Evolutionary conservation across 768 basidiomycete genomes (phyloP).

Genomic region (Fomitopsis serialis): DNA sequence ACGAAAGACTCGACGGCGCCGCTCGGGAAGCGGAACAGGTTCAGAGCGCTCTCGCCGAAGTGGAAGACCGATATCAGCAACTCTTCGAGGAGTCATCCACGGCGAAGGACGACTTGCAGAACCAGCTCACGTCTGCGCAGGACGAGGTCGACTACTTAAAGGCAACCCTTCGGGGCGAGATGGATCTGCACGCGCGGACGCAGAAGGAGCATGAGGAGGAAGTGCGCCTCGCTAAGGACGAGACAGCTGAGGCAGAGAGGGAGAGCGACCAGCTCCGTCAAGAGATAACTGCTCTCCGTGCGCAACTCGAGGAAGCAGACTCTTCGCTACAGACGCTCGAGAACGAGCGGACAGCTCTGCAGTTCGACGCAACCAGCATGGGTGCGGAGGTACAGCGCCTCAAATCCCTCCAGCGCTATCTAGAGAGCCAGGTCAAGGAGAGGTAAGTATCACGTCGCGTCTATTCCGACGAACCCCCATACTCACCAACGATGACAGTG

Average conservation of each 20-base stretch:
- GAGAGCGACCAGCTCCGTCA: slow-evolving; percentile 10
- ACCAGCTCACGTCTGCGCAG: slow-evolving; percentile 8
- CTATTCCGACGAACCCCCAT: neutral
- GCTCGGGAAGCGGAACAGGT: slow-evolving; percentile 7
- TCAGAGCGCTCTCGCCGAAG: slow-evolving; percentile 1
- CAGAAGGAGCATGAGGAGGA: slow-evolving; percentile 12
- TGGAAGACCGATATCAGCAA: slow-evolving; percentile 9
- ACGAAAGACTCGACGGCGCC: neutral
- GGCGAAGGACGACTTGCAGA: slow-evolving; percentile 13
- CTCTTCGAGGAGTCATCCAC: slow-evolving; percentile 1
- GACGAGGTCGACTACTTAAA: slow-evolving; percentile 31
- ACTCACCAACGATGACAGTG: slow-evolving; percentile 31
- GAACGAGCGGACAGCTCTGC: slow-evolving; percentile 46
- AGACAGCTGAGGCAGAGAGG: slow-evolving; percentile 11
- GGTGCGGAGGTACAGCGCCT: slow-evolving; percentile 64
- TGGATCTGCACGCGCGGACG: slow-evolving; percentile 8
- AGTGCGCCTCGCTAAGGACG: slow-evolving; percentile 15
- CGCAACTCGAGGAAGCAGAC: slow-evolving; percentile 38
- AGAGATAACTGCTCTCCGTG: slow-evolving; percentile 26
- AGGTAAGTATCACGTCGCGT: slow-evolving; percentile 39
- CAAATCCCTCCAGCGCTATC: slow-evolving; percentile 52
- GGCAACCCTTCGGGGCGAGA: slow-evolving; percentile 21
- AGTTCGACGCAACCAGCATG: slow-evolving; percentile 51
- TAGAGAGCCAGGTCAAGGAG: slow-evolving; percentile 61
- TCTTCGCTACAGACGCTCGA: slow-evolving; percentile 31